These are phyloP conservation scores for Wilhelminamyces savonicus DNA, from an alignment of 805 yeast species.

Conservation along the genomic window DNA sequence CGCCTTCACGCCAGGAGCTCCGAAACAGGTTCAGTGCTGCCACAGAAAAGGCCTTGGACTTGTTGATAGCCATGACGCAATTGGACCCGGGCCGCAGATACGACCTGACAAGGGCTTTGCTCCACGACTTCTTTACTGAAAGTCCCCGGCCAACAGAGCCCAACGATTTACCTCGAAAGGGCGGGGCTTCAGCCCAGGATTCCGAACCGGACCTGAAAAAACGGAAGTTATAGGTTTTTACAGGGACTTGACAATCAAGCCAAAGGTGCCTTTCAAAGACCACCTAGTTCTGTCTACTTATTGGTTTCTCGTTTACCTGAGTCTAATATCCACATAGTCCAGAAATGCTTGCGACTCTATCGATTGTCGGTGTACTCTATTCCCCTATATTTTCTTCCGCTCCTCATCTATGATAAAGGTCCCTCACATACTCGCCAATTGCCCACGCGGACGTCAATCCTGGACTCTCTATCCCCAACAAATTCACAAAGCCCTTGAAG, in stretches of 20 bases:
- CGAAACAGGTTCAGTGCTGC: slow-evolving; percentile 87
- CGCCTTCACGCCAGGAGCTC: slow-evolving; percentile 74
- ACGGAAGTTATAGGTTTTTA: slow-evolving; percentile 8
- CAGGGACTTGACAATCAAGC: no score
- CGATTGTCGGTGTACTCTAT: background rate
- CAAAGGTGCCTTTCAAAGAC: background rate
- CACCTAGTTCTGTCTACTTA: no score
- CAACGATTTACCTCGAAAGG: slow-evolving; percentile 49
- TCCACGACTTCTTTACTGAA: slow-evolving; percentile 65
- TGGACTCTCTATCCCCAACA: slow-evolving; percentile 85
- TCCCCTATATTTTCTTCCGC: background rate
- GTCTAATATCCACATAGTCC: background rate
- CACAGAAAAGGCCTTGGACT: slow-evolving; percentile 72
- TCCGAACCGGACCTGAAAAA: slow-evolving; percentile 12
- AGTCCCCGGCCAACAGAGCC: slow-evolving; percentile 72
- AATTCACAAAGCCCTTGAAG: slow-evolving; percentile 71
- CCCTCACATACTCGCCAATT: slow-evolving; percentile 64
- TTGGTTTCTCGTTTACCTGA: background rate
- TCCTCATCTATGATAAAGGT: slow-evolving; percentile 15
- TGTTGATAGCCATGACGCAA: slow-evolving; percentile 64
- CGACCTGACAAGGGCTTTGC: slow-evolving; percentile 55
- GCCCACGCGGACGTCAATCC: slow-evolving; percentile 83
- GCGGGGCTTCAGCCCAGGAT: slow-evolving; percentile 10
- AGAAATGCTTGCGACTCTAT: no score
- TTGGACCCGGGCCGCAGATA: slow-evolving; percentile 76